Evolutionary conservation across 306 rosid genomes (phyloP), one percentile per base, ranked within the genome.

Genomic region (Pyrus pyrifolia): DNA sequence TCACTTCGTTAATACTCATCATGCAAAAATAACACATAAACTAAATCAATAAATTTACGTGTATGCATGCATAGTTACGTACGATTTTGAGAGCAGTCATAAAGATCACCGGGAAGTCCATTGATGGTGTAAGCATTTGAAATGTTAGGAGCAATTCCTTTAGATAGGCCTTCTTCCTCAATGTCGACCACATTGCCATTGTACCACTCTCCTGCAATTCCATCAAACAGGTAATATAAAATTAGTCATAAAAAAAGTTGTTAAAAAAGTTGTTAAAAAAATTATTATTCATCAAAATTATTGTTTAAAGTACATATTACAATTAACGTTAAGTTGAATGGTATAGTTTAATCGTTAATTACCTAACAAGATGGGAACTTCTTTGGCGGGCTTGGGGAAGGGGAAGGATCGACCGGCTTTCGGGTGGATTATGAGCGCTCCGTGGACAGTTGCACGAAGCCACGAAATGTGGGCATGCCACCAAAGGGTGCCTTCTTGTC

Each of bases 401-500:
- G 93, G 89, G 75, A 82, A 87, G 0, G 75, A 59, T 31, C 3
- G 69, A 38, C 80, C 81, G 6, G 21, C 17, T 22, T 65, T 66
- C 1, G 97, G 93, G 0, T 70, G 80, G 74, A 93, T 84, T 67
- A 93, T 60, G 67, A 93, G 89, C 5, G 93, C 91, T 3, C 94
- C 91, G 33, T 87, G 52, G 9, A 93, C 88, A 4, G 86, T 85
- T 8, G 96, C 81, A 11, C 96, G 94, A n/a, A 93, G 87, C 85
- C 83, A 78, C 4, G 89, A 78, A 0, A 80, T 66, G 73, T 90
- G 94, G 0, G 94, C 90, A 74, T 93, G 94, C 96, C 96, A 90
- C 93, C 96, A 93, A 19, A 93, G 89, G 11, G 93, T 93, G 0
- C 97, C 96, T 49, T 93, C 96, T 77, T 93, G 94, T 29, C 78